Percentiles rank a stretch among this genome's conserved stretches.
Conservation (phyloP, 2,329 filamentous ascomycete species). For the Calonectria pauciramosa region DNA sequence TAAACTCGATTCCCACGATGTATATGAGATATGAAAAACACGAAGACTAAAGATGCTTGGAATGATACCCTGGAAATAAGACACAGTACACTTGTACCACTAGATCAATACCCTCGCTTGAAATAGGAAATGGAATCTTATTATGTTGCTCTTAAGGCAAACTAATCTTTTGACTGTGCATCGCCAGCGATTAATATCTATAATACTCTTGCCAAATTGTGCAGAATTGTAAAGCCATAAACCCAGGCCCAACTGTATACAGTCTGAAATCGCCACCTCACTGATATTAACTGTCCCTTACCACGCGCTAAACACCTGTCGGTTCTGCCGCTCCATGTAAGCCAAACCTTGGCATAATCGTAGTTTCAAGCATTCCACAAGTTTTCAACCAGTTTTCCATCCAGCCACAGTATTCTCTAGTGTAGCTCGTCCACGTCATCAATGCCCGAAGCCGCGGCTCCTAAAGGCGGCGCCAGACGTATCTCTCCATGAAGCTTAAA, state of each 20-base stretch:
- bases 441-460: constrained; percentile 38
- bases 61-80: constrained; percentile 17
- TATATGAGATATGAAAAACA: background rate
- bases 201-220: constrained; percentile 28
- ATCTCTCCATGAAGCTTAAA: constrained; percentile 39
- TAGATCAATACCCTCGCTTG: constrained; percentile 37
- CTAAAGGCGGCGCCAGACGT: constrained; percentile 44
- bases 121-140: constrained; percentile 33
- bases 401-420: constrained; percentile 30
- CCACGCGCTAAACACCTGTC: background rate
- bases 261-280: background rate
- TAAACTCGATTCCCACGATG: constrained; percentile 1
- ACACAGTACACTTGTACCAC: constrained; percentile 34
- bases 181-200: constrained; percentile 33
- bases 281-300: background rate
- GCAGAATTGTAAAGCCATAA: background rate
- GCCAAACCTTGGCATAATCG: background rate
- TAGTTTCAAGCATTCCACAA: background rate
- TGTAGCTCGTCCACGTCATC: constrained; percentile 54
- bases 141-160: constrained; percentile 27
- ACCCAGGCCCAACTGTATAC: background rate
- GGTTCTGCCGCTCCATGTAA: background rate
- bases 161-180: constrained; percentile 1
- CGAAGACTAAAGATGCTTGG: constrained; percentile 6
- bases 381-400: background rate